Conservation (phyloP, 768 basidiomycete genomes). For the Chlorophyllum brunneum region DNA sequence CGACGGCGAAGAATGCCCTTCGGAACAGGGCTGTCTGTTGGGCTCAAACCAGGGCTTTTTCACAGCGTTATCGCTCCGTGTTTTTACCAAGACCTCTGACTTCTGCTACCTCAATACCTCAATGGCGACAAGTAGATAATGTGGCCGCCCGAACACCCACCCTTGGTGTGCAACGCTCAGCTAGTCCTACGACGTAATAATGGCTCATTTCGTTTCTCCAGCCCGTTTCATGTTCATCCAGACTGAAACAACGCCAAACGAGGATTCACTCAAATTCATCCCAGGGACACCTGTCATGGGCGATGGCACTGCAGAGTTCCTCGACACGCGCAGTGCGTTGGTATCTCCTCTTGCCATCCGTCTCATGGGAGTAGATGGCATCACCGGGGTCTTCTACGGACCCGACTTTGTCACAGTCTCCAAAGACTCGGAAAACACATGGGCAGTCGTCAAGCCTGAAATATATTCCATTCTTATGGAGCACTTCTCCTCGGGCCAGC, state of each 20-base stretch:
- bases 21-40: background rate
- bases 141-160: constrained; percentile 3
- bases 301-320: constrained; percentile 89
- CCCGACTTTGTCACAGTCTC: constrained; percentile 98
- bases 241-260: constrained; percentile 95
- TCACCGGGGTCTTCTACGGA: constrained; percentile 87
- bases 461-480: constrained; percentile 97
- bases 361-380: constrained; percentile 92
- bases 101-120: constrained; percentile 9
- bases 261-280: constrained; percentile 97
- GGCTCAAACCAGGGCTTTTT: constrained; percentile 1
- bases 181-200: background rate
- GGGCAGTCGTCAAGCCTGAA: constrained; percentile 94
- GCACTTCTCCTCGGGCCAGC: constrained; percentile 87
- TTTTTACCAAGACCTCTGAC: background rate
- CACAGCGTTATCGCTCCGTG: background rate
- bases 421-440: constrained; percentile 80
- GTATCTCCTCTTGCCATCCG: constrained; percentile 93
- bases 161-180: background rate
- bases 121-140: constrained; percentile 5
- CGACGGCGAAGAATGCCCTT: background rate
- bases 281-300: constrained; percentile 89
- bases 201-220: constrained; percentile 23
- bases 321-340: constrained; percentile 82
- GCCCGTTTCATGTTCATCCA: constrained; percentile 97